Evolutionary conservation across 2,329 filamentous ascomycete species (phyloP).

Genomic region (Sporothrix dimorphospora): DNA sequence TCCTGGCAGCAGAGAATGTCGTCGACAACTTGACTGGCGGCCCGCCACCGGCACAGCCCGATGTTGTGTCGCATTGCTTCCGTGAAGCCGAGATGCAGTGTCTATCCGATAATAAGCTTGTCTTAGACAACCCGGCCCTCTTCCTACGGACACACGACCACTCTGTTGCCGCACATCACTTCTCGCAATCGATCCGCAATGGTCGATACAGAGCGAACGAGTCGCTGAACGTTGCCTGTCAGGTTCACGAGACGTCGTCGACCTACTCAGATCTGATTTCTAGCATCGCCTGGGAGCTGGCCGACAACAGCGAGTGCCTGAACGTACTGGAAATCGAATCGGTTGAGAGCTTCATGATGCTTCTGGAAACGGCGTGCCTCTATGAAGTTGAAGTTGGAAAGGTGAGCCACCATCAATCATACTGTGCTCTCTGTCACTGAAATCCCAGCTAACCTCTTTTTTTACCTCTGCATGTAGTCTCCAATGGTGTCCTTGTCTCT

Average conservation of each 20-base stretch:
- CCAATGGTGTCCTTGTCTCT: slow-evolving; percentile 39
- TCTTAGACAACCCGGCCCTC: slow-evolving; percentile 36
- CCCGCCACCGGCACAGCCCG: slow-evolving; percentile 28
- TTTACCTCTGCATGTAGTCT: slow-evolving; percentile 28
- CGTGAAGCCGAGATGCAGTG: slow-evolving; percentile 38
- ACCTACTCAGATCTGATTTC: slow-evolving; percentile 40
- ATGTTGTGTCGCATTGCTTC: slow-evolving; percentile 35
- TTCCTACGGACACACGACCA: slow-evolving; percentile 36
- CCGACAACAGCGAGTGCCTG: slow-evolving; percentile 37
- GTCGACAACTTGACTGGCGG: slow-evolving; percentile 24
- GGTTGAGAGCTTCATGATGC: slow-evolving; percentile 37
- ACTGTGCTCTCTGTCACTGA: not conserved
- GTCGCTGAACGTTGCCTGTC: slow-evolving; percentile 34
- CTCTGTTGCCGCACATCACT: slow-evolving; percentile 32
- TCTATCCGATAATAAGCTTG: slow-evolving; percentile 39
- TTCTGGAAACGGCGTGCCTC: slow-evolving; percentile 39
- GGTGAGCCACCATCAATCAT: not conserved
- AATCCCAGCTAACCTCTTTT: not conserved
- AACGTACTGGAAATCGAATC: slow-evolving; percentile 38
- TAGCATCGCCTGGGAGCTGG: slow-evolving; percentile 40
- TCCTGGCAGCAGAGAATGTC: slow-evolving; percentile 27
- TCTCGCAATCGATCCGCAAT: slow-evolving; percentile 37
- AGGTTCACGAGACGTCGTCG: slow-evolving; percentile 30
- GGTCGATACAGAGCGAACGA: slow-evolving; percentile 38
- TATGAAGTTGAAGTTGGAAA: slow-evolving; percentile 40